Evolutionary conservation across 202 grass and related monocot species (phyloP).

Genomic region (Setaria viridis): DNA sequence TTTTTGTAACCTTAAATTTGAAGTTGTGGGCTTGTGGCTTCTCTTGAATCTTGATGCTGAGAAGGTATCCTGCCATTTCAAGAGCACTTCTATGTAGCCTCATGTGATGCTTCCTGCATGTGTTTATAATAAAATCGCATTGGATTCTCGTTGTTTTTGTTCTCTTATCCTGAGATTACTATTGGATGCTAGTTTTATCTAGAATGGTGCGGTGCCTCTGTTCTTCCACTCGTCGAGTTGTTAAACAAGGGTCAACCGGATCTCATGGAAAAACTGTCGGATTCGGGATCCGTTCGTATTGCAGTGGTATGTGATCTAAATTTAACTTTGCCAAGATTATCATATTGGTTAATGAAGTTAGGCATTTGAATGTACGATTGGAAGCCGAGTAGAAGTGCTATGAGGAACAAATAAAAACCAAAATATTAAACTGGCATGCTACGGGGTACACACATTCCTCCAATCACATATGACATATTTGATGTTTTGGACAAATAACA

Average conservation of each 20-base stretch:
- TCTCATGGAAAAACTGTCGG: background rate
- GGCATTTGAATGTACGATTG: background rate
- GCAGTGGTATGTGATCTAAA: too few species aligned
- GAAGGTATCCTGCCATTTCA: constrained; percentile 17
- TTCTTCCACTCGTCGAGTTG: background rate
- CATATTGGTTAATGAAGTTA: background rate
- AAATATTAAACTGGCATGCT: too few species aligned
- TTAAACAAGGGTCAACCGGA: background rate
- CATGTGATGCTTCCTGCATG: background rate
- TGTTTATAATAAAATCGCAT: constrained; percentile 6
- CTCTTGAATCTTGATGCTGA: background rate
- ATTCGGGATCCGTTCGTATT: background rate
- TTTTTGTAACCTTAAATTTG: background rate
- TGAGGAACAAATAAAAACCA: too few species aligned
- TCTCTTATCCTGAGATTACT: background rate
- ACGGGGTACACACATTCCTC: too few species aligned
- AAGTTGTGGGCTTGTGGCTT: background rate
- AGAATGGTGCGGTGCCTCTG: background rate
- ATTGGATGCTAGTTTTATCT: background rate
- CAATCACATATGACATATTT: background rate
- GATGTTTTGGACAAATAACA: background rate
- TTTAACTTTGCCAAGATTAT: background rate
- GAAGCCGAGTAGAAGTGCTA: background rate
- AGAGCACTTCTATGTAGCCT: background rate
- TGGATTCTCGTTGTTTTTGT: background rate